Conservation (phyloP, 257 asterid genomes). For the Solanum peruvianum region DNA sequence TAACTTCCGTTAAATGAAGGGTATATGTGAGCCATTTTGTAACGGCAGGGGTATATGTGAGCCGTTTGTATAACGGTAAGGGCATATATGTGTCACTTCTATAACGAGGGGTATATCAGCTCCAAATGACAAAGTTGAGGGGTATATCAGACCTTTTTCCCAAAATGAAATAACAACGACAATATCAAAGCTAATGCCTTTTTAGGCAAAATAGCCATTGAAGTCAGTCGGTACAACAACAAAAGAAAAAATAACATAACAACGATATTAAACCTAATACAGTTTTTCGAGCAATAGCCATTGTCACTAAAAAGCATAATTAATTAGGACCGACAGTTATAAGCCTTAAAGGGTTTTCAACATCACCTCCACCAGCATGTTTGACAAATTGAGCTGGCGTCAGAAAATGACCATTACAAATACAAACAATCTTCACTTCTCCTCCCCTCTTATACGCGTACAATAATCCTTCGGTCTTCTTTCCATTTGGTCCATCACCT, state of each 20-base stretch:
- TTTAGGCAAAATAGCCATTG: not conserved
- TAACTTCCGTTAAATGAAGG: too few relatives aligned
- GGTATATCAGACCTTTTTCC: too few relatives aligned
- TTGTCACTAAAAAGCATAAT: constrained; percentile 20
- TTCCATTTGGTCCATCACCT: constrained; percentile 32
- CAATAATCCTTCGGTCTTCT: constrained; percentile 47
- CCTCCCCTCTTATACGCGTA: constrained; percentile 26
- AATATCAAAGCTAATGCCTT: not conserved
- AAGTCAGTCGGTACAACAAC: not conserved
- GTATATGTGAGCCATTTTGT: too few relatives aligned
- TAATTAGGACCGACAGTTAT: constrained; percentile 41
- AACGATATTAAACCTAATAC: not conserved
- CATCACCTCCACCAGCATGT: too few relatives aligned
- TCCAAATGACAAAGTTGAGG: too few relatives aligned
- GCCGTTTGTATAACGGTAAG: too few relatives aligned
- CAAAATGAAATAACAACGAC: not conserved
- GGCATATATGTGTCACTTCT: too few relatives aligned
- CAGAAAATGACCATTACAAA: not conserved
- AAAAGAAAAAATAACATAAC: not conserved
- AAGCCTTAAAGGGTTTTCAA: constrained; percentile 53
- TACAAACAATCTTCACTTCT: too few relatives aligned
- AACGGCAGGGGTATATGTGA: too few relatives aligned
- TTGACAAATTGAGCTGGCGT: too few relatives aligned
- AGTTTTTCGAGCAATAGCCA: not conserved
- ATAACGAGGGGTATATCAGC: too few relatives aligned